Base-by-base conservation (phyloP, 306 rosid genomes). In the Lagenaria siceraria region DNA sequence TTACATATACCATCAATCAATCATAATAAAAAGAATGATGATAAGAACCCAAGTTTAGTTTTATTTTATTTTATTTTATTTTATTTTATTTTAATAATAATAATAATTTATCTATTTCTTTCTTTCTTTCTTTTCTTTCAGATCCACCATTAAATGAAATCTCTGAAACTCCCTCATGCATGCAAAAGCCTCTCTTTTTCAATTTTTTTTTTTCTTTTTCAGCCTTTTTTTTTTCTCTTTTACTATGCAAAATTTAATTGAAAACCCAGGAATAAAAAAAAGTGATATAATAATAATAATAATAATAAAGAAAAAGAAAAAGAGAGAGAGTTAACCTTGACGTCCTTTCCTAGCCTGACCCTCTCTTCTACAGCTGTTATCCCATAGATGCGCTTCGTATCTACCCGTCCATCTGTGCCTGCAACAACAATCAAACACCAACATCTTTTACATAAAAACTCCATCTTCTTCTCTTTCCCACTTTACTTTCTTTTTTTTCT, bases 301-400 rank as follows among this genome's bases (percentile, higher is more conserved):
- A 49, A 33, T 17, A 11, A 38, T 54, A 60, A 15, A 53, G n/a
- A 74, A 2, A 29, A 55, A 70, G 46, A 12, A 14, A 58, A 29
- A 38, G 19, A 68, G 73, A 65, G n/a, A 6, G 31, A 25, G n/a
- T 18, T 24, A 22, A 95, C 99, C 99, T 96, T 96, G 99, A 84
- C 99, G 97, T 55, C 99, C 99, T 81, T 96, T 96, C 71, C 99
- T 87, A 12, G 99, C 99, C 76, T 96, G 99, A 51, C 99, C 99
- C 84, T 96, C 99, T 42, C 99, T 90, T 78, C 98, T 90, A 87
- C 98, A 92, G 92, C 99, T 96, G 85, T 96, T 96, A 83, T 96
- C 99, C 99, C 99, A 96, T 2, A 96, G 96, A 92, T 96, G 99
- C 84, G 99, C 99, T 85, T 96, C 99, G 77, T 96, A 96, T 92